Base-by-base conservation (phyloP, 2,329 filamentous ascomycete genomes). In the Ascosphaera aggregata region DNA sequence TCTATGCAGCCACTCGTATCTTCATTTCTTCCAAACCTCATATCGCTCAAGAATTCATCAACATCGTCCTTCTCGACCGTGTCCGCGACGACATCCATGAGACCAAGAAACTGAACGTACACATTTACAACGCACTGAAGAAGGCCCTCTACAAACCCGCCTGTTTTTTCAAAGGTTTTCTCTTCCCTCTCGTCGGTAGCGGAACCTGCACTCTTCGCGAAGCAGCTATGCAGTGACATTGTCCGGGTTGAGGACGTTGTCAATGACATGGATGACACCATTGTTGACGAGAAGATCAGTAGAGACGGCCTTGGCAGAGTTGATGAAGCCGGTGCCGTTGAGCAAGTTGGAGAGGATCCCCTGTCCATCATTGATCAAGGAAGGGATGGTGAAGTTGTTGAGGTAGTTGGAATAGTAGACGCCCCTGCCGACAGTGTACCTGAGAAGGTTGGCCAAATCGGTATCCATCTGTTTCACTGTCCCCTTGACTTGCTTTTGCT, bases 21-120 rank as follows among this genome's bases (percentile, higher is more conserved):
- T 98, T 95, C 58, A 77, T 91, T 24, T 86, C 85, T 1, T 71
- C 75, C 39, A 86, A 81, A 49, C 80, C 85, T 1, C 62, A 69
- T 9, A 73, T 82, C 11, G 80, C 80, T 1, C 82, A 92, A 53
- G 67, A 76, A 44, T 98, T 92, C 55, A 71, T 93, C 50, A 78
- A 82, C 53, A 80, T 77, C 48, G 75, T 98, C 20, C 67, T 98
- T 2, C 69, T 98, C 16, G 82, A 91, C 44, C 74, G 76, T 38
- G 84, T 95, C n/a, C 77, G 85, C 43, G 80, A 93, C 50, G 80
- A 95, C 49, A 95, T 98, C 43, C 75, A 77, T 52, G 84, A 98
- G 57, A 84, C 76, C 45, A 89, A 89, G 59, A 94, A 94, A 56
- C 67, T 98, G 42, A 94, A 94, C 51, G 77, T 94, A 0, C 89